Evolutionary conservation across 2,329 filamentous ascomycete species (phyloP).

Genomic region (Arachnomyces sp.): DNA sequence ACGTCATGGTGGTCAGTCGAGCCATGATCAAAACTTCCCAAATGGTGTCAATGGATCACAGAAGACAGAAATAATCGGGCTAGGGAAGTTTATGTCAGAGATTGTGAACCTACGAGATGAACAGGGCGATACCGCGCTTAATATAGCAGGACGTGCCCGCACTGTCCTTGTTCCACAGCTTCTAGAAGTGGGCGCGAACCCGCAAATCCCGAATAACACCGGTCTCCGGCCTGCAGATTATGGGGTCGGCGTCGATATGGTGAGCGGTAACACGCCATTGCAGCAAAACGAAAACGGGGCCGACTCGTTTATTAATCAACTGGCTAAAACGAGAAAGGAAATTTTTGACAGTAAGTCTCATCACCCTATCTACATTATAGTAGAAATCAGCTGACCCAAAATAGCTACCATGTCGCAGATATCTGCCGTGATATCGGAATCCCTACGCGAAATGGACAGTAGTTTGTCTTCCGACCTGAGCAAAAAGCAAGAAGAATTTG

Average conservation of each 20-base stretch:
- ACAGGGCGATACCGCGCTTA: constrained; percentile 87
- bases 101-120: constrained; percentile 95
- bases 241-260: constrained; percentile 68
- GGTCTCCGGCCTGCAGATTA: constrained; percentile 89
- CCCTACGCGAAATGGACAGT: constrained; percentile 69
- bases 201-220: constrained; percentile 83
- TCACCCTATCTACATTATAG: background rate
- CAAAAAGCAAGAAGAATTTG: constrained; percentile 74
- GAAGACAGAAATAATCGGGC: constrained; percentile 61
- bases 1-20: constrained; percentile 64
- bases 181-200: constrained; percentile 87
- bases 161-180: constrained; percentile 98
- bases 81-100: constrained; percentile 91
- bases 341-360: constrained; percentile 35
- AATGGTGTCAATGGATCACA: constrained; percentile 21
- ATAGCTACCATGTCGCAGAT: constrained; percentile 33
- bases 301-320: constrained; percentile 36
- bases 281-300: constrained; percentile 40
- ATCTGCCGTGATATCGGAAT: constrained; percentile 64
- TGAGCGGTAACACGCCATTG: constrained; percentile 39
- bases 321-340: constrained; percentile 39
- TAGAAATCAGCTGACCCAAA: constrained; percentile 27
- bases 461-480: constrained; percentile 75
- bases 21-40: constrained; percentile 39
- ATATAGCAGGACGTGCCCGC: constrained; percentile 85